Percentiles rank a stretch among this genome's conserved stretches.
These are phyloP conservation scores for Saccharomycopsis schoenii DNA, from an alignment of 805 yeast species.

Conservation along the genomic window DNA sequence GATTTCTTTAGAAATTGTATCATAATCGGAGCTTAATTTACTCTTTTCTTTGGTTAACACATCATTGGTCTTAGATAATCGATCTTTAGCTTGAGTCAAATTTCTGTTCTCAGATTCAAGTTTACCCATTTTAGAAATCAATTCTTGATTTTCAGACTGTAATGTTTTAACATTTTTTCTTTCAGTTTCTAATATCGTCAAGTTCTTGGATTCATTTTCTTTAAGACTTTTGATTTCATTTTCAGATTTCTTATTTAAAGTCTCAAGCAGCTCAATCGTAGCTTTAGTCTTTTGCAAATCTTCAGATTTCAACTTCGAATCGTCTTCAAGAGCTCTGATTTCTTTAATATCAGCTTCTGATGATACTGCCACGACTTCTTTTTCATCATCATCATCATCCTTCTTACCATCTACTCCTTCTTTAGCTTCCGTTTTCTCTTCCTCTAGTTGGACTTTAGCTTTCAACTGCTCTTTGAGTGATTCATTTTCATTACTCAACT, in stretches of 20 bases:
- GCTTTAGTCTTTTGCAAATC: neutral
- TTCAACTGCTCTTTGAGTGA: neutral
- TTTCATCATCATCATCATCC: neutral
- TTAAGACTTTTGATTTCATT: neutral
- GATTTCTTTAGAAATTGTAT: neutral
- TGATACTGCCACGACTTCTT: neutral
- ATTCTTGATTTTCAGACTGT: neutral
- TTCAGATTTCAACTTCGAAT: neutral
- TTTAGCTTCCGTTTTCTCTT: neutral
- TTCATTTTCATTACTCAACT: constrained; percentile 18
- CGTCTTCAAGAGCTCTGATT: neutral
- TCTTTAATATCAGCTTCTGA: neutral
- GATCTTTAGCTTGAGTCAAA: neutral
- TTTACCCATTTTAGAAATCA: neutral
- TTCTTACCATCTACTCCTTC: neutral
- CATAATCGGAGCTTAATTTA: neutral
- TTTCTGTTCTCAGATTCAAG: neutral
- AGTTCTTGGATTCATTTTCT: neutral
- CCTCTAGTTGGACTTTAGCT: neutral
- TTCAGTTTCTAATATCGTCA: neutral
- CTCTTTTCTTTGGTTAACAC: neutral
- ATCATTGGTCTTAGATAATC: neutral
- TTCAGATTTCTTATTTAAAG: neutral
- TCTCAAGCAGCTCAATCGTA: neutral
- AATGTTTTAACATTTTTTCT: neutral